Evolutionary conservation across 164 flowering plant genomes (phyloP).

Genomic region (Platanus orientalis): DNA sequence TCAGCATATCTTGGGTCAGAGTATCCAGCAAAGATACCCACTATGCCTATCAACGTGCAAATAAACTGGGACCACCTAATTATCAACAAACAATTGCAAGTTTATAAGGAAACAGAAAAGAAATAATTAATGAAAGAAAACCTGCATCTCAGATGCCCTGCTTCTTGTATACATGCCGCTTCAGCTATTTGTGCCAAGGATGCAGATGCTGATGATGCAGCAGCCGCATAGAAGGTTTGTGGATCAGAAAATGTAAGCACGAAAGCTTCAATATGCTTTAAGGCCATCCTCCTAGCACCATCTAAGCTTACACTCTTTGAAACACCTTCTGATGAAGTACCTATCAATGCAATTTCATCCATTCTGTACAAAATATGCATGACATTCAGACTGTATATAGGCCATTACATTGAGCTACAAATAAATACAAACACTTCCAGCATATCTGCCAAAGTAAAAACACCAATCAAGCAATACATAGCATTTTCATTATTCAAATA

Average conservation of each 20-base stretch:
- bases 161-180: conserved; percentile 83
- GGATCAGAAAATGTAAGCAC: conserved; percentile 66
- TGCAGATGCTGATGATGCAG: conserved; percentile 75
- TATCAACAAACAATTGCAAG: not conserved
- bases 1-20: too few species aligned
- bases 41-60: too few species aligned
- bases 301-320: conserved; percentile 73
- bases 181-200: conserved; percentile 74
- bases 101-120: conserved; percentile 5
- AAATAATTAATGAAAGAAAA: too few species aligned
- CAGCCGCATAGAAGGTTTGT: conserved; percentile 73
- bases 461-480: too few species aligned
- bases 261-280: conserved; percentile 81
- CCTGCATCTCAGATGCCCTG: conserved; percentile 99
- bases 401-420: not conserved
- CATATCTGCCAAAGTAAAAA: too few species aligned
- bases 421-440: not conserved
- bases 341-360: conserved; percentile 66
- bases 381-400: conserved; percentile 1
- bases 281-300: conserved; percentile 74
- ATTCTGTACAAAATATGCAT: conserved; percentile 45
- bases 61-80: too few species aligned
- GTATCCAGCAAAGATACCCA: too few species aligned
- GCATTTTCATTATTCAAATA: too few species aligned
- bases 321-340: conserved; percentile 55